Base-by-base conservation (phyloP, 176 grass and related monocot genomes). In the Oryza australiensis region DNA sequence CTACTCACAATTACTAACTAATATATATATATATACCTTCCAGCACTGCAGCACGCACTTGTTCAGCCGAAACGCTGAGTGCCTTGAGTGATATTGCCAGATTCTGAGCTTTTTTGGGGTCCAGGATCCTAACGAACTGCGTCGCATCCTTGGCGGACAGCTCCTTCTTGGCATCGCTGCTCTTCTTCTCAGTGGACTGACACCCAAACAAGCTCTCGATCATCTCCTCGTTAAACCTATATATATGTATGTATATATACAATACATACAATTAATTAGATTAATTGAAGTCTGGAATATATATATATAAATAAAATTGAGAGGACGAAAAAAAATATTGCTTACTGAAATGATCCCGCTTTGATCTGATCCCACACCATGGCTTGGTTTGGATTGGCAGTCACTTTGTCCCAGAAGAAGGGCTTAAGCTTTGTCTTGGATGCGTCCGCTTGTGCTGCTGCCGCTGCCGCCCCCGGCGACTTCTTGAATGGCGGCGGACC, bases 331-430 rank as follows among this genome's bases (percentile, higher is more conserved):
- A 10, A 0, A 37, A 9, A 0, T 15, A 48, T 5, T 45, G 51
- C 88, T 91, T 94, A 97, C 92, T 97, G 95, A 78, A 97, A 97
- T 38, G 95, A 97, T 82, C 95, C 95, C 5, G 92, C 79, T 81
- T 94, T 92, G 84, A 97, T 80, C 69, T 94, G 90, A 88, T 92
- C 86, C 95, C 95, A 97, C 66, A 97, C 95, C 88, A 92, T 94
- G 8, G 90, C 57, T 67, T 97, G 92, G 85, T 94, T 86, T 42
- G 95, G 74, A 83, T 84, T 94, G 69, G 90, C 92, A 41, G 83
- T 64, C 77, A 97, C 95, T 90, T 97, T 97, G 77, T 97, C 92
- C 95, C 95, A 97, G 80, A 94, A 97, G 72, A 97, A 94, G 78
- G 95, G 95, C 68, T 97, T 97, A 41, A 97, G 86, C 70, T 97